Evolutionary conservation across 1,139 yeast species (phyloP).

Genomic region (Yamadazyma membranifaciens): DNA sequence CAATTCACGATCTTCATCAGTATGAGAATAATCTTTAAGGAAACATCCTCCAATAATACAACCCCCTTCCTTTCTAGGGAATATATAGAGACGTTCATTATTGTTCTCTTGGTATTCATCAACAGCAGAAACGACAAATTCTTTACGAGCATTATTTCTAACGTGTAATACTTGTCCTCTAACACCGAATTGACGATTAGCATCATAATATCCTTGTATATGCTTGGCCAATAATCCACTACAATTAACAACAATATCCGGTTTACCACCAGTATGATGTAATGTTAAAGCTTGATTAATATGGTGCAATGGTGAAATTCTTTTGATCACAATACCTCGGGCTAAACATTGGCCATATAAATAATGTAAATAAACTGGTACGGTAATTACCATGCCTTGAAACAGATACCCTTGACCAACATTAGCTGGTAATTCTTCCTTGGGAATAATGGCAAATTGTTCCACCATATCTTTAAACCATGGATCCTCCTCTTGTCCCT

Average conservation of each 20-base stretch:
- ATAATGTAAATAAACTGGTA: constrained; percentile 48
- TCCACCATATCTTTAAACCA: constrained; percentile 47
- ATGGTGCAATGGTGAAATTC: constrained; percentile 25
- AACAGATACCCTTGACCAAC: constrained; percentile 39
- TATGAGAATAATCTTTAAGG: constrained; percentile 21
- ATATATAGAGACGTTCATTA: constrained; percentile 42
- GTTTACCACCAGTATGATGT: constrained; percentile 22
- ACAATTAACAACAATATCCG: constrained; percentile 45
- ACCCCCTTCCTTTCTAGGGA: constrained; percentile 58
- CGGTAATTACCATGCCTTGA: constrained; percentile 50
- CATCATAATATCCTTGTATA: constrained; percentile 33
- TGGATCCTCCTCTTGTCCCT: constrained; percentile 22
- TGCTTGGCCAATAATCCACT: constrained; percentile 39
- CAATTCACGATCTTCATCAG: constrained; percentile 32
- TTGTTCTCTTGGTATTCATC: constrained; percentile 18
- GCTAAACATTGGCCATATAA: constrained; percentile 37
- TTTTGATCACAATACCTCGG: constrained; percentile 33
- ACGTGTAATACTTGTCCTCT: constrained; percentile 41
- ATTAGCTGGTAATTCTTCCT: constrained; percentile 30
- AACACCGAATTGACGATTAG: constrained; percentile 27
- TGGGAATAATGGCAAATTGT: constrained; percentile 27
- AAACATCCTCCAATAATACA: constrained; percentile 53
- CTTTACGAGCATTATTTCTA: constrained; percentile 31
- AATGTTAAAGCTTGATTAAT: constrained; percentile 27
- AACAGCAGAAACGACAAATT: constrained; percentile 29